phyloP scores from a whole-genome alignment of 2,329 filamentous ascomycete genomes.

The Neurospora sp. region DNA sequence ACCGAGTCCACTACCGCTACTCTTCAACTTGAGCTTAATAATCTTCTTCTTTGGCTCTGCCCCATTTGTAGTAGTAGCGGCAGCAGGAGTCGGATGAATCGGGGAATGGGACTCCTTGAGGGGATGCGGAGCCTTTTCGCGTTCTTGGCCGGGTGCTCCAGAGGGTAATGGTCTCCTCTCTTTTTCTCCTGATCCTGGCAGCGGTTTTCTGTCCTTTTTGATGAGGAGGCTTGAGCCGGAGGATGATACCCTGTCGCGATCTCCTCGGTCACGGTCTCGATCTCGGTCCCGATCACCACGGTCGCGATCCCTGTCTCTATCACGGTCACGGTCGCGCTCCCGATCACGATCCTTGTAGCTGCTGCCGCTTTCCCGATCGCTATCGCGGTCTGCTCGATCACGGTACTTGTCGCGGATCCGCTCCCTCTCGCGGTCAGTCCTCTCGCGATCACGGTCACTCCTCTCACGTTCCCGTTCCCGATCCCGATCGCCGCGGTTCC shows the following conservation, averaged over 20 bases:
- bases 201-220: constrained; percentile 14
- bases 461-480: background rate
- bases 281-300: background rate
- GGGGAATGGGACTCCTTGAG: background rate
- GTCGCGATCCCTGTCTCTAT: background rate
- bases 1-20: background rate
- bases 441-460: background rate
- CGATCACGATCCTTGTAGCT: background rate
- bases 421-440: background rate
- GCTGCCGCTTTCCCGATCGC: background rate
- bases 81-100: background rate
- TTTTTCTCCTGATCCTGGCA: constrained; percentile 9
- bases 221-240: background rate
- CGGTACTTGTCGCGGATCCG: background rate
- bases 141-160: background rate
- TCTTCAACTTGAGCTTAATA: constrained; percentile 18
- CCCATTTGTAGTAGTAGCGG: constrained; percentile 2
- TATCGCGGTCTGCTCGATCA: background rate
- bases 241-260: background rate
- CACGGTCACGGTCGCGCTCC: background rate
- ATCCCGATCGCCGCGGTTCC: background rate
- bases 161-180: background rate
- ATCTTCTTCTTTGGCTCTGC: constrained; percentile 9
- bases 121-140: background rate
- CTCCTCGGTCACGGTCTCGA: background rate